A percentile compares a stretch with the other conserved stretches of the same genome.
phyloP scores from a whole-genome alignment of 768 basidiomycete species.

The Lentinula lateritia region DNA sequence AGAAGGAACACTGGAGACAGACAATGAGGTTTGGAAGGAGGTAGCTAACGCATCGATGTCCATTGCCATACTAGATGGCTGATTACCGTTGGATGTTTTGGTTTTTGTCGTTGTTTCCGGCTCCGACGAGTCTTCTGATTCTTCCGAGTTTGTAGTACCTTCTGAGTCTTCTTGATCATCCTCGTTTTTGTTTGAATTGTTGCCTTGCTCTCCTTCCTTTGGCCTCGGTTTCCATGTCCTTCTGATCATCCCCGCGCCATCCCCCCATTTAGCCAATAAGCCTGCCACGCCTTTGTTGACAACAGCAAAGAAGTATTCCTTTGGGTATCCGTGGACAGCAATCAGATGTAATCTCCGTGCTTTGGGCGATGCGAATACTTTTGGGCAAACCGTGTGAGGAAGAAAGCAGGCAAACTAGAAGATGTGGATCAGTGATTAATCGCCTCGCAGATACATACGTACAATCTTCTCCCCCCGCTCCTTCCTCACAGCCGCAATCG shows the following conservation, averaged over 20 bases:
- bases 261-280: slow-evolving; percentile 64
- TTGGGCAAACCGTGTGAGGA: slow-evolving; percentile 37
- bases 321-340: slow-evolving; percentile 75
- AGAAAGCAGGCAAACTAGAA: slow-evolving; percentile 76
- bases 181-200: slow-evolving; percentile 17
- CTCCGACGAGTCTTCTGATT: slow-evolving; percentile 6
- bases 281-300: slow-evolving; percentile 89
- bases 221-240: slow-evolving; percentile 61
- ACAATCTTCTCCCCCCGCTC: slow-evolving; percentile 87
- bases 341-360: slow-evolving; percentile 78
- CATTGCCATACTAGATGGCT: neutral
- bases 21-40: slow-evolving; percentile 6
- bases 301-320: slow-evolving; percentile 87
- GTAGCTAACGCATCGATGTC: slow-evolving; percentile 5
- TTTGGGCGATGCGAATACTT: slow-evolving; percentile 68
- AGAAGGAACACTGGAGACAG: slow-evolving; percentile 36
- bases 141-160: slow-evolving; percentile 8
- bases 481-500: slow-evolving; percentile 68
- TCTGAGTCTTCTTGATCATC: slow-evolving; percentile 18
- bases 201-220: slow-evolving; percentile 15
- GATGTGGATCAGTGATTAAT: neutral
- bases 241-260: slow-evolving; percentile 75
- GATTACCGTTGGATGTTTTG: neutral
- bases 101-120: neutral
- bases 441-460: slow-evolving; percentile 19